Percentiles rank a stretch among this genome's conserved stretches.
Evolutionary conservation across 2,329 filamentous ascomycete species (phyloP).

Genomic region (Neurospora sp.): DNA sequence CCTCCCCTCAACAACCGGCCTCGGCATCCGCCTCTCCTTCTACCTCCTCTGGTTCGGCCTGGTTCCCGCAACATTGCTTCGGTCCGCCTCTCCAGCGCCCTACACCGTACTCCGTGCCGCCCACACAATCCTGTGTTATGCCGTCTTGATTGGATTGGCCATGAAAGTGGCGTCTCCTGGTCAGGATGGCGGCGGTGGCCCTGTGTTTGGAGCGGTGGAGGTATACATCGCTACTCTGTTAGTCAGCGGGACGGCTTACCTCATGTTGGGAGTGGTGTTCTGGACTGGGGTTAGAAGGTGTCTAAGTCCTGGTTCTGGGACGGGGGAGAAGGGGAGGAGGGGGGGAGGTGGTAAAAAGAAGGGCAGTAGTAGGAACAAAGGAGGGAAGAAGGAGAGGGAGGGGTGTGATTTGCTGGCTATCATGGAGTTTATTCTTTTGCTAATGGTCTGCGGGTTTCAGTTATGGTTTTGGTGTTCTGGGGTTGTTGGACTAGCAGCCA

Average conservation of each 20-base stretch:
- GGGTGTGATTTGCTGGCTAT: conserved; percentile 1
- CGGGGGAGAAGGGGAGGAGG: no score
- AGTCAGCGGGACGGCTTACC: conserved; percentile 9
- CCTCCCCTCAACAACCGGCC: conserved; percentile 10
- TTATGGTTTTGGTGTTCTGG: conserved; percentile 17
- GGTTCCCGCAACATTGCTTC: conserved; percentile 3
- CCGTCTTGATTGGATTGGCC: conserved; percentile 11
- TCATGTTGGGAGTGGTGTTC: conserved; percentile 6
- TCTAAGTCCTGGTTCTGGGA: not conserved
- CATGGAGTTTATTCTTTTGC: conserved; percentile 5
- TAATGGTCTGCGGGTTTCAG: conserved; percentile 8
- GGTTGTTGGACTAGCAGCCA: conserved; percentile 4
- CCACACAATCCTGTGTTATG: conserved; percentile 11
- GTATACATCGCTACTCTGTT: conserved; percentile 12
- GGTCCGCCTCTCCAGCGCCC: conserved; percentile 3
- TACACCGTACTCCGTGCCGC: conserved; percentile 1
- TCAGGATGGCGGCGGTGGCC: no score
- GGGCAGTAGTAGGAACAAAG: not conserved
- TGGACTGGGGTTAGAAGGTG: conserved; percentile 2
- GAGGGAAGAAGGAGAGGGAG: not conserved
- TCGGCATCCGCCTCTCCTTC: conserved; percentile 16
- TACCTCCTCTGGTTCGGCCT: conserved; percentile 15
- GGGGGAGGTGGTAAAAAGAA: no score
- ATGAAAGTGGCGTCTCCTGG: not conserved
- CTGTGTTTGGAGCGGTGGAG: conserved; percentile 8